phyloP scores from a whole-genome alignment of 2,329 filamentous ascomycete species.

The Geosmithia putterillii region DNA sequence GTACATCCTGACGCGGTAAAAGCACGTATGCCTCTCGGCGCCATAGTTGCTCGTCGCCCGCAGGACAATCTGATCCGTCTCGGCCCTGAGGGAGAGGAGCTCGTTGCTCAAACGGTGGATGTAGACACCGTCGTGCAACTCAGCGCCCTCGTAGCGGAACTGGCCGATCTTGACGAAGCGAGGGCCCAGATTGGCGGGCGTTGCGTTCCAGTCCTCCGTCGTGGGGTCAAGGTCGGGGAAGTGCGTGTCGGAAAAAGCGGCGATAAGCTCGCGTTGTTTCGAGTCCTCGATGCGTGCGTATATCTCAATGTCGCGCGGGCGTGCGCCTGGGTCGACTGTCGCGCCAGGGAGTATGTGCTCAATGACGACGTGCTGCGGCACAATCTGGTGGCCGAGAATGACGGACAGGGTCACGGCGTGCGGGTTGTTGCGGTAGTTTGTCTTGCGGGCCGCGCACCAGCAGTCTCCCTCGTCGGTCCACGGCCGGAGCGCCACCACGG shows the following conservation, averaged over 20 bases:
- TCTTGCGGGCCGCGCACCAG: slow-evolving; percentile 57
- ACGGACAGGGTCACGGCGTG: slow-evolving; percentile 55
- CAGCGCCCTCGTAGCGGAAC: slow-evolving; percentile 38
- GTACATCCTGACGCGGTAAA: slow-evolving; percentile 51
- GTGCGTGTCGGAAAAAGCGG: slow-evolving; percentile 28
- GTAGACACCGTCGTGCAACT: slow-evolving; percentile 32
- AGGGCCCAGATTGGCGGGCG: slow-evolving; percentile 12
- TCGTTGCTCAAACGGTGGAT: slow-evolving; percentile 40
- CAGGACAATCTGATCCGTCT: slow-evolving; percentile 40
- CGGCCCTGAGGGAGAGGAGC: slow-evolving; percentile 30
- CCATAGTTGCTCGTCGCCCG: slow-evolving; percentile 48
- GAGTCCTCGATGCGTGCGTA: slow-evolving; percentile 47
- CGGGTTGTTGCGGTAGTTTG: slow-evolving; percentile 25
- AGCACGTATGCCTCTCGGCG: slow-evolving; percentile 45
- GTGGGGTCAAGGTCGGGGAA: slow-evolving; percentile 18
- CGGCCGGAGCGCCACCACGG: slow-evolving; percentile 42
- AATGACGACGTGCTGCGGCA: slow-evolving; percentile 57
- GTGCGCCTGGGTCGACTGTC: slow-evolving; percentile 47
- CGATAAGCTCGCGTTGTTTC: slow-evolving; percentile 23
- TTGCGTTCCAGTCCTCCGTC: slow-evolving; percentile 13
- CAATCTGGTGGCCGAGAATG: slow-evolving; percentile 41
- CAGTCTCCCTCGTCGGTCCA: slow-evolving; percentile 80
- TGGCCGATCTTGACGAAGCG: slow-evolving; percentile 45
- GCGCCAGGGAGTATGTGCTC: slow-evolving; percentile 57
- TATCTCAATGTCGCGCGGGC: slow-evolving; percentile 58